Percentiles rank a stretch among this genome's conserved stretches.
Evolutionary conservation across 805 yeast genomes (phyloP).

Genomic region (Wickerhamomyces queroliae): DNA sequence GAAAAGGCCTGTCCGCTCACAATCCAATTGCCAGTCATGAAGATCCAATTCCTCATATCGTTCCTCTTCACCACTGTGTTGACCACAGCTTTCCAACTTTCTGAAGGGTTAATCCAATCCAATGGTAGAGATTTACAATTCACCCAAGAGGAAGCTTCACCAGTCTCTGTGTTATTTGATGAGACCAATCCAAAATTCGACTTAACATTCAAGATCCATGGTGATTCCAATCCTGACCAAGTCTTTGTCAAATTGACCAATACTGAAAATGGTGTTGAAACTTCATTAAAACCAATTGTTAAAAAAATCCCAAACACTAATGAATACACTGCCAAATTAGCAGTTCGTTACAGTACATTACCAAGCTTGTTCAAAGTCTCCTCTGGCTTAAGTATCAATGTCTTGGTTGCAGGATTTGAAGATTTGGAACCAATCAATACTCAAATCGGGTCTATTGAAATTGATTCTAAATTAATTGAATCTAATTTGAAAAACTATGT

Average conservation of each 20-base stretch:
- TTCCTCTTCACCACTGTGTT: not conserved
- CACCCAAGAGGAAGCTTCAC: conserved; percentile 4
- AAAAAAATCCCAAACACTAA: conserved; percentile 6
- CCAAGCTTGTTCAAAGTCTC: conserved; percentile 19
- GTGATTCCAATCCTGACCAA: conserved; percentile 16
- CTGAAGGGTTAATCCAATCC: conserved; percentile 1
- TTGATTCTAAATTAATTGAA: conserved; percentile 12
- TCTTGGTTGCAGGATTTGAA: conserved; percentile 14
- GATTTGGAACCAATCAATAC: conserved; percentile 3
- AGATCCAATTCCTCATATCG: not conserved
- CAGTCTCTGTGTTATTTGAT: conserved; percentile 11
- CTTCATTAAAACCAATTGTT: conserved; percentile 19
- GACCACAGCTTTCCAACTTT: not conserved
- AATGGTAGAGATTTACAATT: conserved; percentile 4
- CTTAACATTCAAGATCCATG: conserved; percentile 7
- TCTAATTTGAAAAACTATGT: conserved; percentile 5
- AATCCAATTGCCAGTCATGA: not conserved
- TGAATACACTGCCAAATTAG: conserved; percentile 7
- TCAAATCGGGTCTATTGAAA: conserved; percentile 15
- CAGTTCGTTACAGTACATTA: conserved; percentile 14
- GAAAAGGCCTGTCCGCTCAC: not conserved
- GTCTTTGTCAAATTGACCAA: conserved; percentile 16
- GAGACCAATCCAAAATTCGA: conserved; percentile 10
- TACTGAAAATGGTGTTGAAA: conserved; percentile 15
- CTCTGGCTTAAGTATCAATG: conserved; percentile 7